Evolutionary conservation across 1,284 basidiomycete species (phyloP).

Genomic region (Rhodotorula sp.): DNA sequence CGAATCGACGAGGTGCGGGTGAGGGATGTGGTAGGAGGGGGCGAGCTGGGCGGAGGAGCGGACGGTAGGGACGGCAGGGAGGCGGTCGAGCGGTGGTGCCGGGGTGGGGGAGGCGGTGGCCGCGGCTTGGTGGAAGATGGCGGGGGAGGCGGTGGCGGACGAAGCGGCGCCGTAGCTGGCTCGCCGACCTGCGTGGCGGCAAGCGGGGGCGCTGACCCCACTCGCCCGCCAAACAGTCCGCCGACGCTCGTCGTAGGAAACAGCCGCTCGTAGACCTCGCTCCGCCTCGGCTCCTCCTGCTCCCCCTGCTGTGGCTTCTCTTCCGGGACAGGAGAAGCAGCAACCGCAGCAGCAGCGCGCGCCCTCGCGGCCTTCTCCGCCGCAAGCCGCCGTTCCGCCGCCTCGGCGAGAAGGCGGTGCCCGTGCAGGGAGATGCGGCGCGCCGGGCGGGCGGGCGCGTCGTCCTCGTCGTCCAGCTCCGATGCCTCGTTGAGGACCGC

Average conservation of each 20-base stretch:
- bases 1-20: neutral
- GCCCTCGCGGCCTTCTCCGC: conserved; percentile 16
- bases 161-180: neutral
- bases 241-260: neutral
- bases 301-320: conserved; percentile 1
- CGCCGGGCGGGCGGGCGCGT: neutral
- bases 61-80: neutral
- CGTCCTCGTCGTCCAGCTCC: neutral
- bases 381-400: conserved; percentile 33
- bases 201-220: neutral
- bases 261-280: conserved; percentile 6
- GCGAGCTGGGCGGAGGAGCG: neutral
- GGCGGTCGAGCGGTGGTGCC: neutral
- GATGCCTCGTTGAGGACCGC: neutral
- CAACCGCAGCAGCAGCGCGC: neutral
- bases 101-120: neutral
- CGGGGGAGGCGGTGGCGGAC: neutral
- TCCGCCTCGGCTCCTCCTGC: neutral
- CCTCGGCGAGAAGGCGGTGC: conserved; percentile 30
- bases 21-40: neutral
- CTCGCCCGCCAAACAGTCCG: neutral
- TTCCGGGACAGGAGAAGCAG: too few relatives aligned
- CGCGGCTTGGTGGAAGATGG: neutral
- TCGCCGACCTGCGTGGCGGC: neutral
- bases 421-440: conserved; percentile 10